Conservation (phyloP, 176 grass and related monocot genomes). For the Ensete glaucum region DNA sequence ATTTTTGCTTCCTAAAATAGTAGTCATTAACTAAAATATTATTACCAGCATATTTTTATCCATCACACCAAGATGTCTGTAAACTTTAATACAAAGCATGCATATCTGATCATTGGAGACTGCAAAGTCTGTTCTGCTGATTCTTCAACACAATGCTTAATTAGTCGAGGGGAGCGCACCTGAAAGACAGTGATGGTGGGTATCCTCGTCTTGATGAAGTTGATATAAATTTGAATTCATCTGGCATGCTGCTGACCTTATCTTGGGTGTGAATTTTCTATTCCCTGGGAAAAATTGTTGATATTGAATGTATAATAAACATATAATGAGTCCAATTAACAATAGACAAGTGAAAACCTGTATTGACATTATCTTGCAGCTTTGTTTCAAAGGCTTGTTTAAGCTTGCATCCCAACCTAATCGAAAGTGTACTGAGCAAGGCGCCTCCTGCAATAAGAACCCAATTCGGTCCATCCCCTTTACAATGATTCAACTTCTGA, state of each 20-base stretch:
- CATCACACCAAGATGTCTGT: no score
- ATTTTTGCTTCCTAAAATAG: no score
- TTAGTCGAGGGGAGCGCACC: conserved; percentile 11
- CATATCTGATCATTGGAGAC: no score
- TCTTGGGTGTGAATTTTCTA: conserved; percentile 15
- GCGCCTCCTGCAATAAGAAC: conserved; percentile 34
- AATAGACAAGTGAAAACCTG: neutral
- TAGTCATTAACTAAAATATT: no score
- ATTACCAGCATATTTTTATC: no score
- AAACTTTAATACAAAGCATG: no score
- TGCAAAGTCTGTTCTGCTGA: neutral
- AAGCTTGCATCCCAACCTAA: conserved; percentile 33
- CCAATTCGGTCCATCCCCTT: conserved; percentile 31
- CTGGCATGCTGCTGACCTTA: conserved; percentile 9
- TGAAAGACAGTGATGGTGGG: conserved; percentile 19
- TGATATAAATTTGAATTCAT: conserved; percentile 19
- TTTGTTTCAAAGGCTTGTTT: conserved; percentile 24
- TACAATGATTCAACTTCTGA: conserved; percentile 11
- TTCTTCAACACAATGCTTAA: neutral
- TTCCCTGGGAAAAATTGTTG: conserved; percentile 14
- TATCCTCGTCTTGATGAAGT: conserved; percentile 16
- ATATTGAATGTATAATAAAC: neutral
- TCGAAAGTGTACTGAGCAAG: conserved; percentile 28
- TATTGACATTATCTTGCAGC: conserved; percentile 4
- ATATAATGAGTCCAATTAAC: neutral